Conservation (phyloP, 768 basidiomycete species). For the Auricularia heimuer region DNA sequence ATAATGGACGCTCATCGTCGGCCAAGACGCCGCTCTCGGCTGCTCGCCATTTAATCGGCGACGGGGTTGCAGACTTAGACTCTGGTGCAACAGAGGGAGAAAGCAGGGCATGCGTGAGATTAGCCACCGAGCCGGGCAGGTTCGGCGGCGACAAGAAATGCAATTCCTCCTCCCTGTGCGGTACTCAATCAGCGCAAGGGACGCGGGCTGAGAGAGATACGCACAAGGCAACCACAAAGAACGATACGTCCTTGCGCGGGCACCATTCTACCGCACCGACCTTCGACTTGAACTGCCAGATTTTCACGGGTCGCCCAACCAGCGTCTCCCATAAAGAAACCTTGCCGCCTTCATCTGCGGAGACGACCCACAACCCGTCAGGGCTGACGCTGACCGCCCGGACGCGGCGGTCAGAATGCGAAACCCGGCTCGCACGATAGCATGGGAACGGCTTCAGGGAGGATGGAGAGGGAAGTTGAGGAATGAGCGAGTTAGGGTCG, state of each 20-base stretch:
- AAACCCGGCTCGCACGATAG: slow-evolving; percentile 62
- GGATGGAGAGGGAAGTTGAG: slow-evolving; percentile 86
- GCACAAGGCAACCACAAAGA: slow-evolving; percentile 72
- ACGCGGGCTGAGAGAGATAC: slow-evolving; percentile 21
- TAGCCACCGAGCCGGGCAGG: slow-evolving; percentile 46
- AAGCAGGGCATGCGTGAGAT: slow-evolving; percentile 51
- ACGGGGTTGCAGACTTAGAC: slow-evolving; percentile 38
- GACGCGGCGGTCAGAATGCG: slow-evolving; percentile 57
- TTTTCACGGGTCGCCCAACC: slow-evolving; percentile 79
- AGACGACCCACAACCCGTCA: slow-evolving; percentile 83
- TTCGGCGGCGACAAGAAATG: slow-evolving; percentile 77
- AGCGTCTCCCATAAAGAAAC: slow-evolving; percentile 88
- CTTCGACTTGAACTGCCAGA: slow-evolving; percentile 73
- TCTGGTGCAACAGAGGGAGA: slow-evolving; percentile 57
- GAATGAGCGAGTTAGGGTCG: slow-evolving; percentile 83
- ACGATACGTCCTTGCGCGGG: slow-evolving; percentile 70
- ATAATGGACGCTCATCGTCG: slow-evolving; percentile 39
- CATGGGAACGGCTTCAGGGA: slow-evolving; percentile 92
- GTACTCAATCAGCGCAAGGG: slow-evolving; percentile 7
- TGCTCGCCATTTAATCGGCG: slow-evolving; percentile 63
- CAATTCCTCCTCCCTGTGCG: slow-evolving; percentile 63
- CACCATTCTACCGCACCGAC: slow-evolving; percentile 90
- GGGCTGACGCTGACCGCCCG: slow-evolving; percentile 75
- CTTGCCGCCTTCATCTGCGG: slow-evolving; percentile 81
- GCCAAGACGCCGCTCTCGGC: slow-evolving; percentile 33